phyloP scores from a whole-genome alignment of 768 basidiomycete species.

The Heimioporus sp. region DNA sequence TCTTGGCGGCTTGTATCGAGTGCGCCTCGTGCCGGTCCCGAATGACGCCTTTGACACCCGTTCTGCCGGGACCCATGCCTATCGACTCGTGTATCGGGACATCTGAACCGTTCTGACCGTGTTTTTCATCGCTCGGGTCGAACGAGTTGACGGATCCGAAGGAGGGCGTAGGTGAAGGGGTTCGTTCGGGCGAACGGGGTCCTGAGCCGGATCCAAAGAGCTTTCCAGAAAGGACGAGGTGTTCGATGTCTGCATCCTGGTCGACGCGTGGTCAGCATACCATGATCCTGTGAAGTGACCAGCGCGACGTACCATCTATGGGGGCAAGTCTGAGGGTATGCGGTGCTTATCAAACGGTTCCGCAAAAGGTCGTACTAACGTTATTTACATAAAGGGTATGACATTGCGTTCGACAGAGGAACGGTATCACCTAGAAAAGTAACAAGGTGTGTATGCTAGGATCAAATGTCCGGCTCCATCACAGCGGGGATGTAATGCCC shows the following conservation, averaged over 20 bases:
- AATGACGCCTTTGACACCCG: constrained; percentile 88
- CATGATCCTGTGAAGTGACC: background rate
- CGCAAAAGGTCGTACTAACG: too few relatives aligned
- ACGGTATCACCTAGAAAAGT: too few relatives aligned
- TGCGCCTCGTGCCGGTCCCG: constrained; percentile 75
- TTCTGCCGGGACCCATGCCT: constrained; percentile 83
- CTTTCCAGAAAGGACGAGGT: constrained; percentile 73
- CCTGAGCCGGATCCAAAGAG: constrained; percentile 58
- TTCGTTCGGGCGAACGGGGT: constrained; percentile 62
- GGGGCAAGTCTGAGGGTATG: background rate
- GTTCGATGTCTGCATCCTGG: constrained; percentile 56
- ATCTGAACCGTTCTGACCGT: constrained; percentile 42
- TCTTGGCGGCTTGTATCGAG: constrained; percentile 49
- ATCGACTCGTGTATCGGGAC: constrained; percentile 51
- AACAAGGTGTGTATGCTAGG: background rate
- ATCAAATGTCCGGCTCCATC: constrained; percentile 20
- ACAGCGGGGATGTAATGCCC: constrained; percentile 12
- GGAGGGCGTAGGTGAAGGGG: constrained; percentile 49
- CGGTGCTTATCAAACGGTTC: constrained; percentile 16
- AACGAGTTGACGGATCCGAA: constrained; percentile 23
- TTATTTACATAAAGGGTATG: too few relatives aligned
- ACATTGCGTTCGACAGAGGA: too few relatives aligned
- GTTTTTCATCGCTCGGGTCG: constrained; percentile 50
- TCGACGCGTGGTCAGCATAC: constrained; percentile 1
- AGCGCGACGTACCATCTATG: constrained; percentile 14